A percentile compares a stretch with the other conserved stretches of the same genome.
These are phyloP conservation scores for Fremontodendron californicum DNA, from an alignment of 345 rosid genomes.

Conservation along the genomic window DNA sequence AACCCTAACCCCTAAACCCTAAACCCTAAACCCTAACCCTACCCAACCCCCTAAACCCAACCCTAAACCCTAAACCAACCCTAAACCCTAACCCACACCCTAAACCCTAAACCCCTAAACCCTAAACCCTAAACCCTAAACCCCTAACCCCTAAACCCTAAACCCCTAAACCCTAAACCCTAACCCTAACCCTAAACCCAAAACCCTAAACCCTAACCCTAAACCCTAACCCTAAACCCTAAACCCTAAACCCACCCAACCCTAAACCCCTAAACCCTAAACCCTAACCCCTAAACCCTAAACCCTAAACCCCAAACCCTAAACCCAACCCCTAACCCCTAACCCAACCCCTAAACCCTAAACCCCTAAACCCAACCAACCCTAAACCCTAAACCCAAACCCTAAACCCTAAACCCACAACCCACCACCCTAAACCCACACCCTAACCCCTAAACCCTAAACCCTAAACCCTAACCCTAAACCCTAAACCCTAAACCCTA, in stretches of 20 bases:
- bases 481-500: conserved; percentile 14
- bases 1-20: not conserved
- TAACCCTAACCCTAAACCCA: not conserved
- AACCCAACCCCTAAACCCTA: too few relatives aligned
- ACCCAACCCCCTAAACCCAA: too few relatives aligned
- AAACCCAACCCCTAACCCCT: too few relatives aligned
- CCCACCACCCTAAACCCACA: conserved; percentile 5
- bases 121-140: too few relatives aligned
- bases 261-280: too few relatives aligned
- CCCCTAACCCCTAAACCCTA: too few relatives aligned
- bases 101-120: too few relatives aligned
- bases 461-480: conserved; percentile 17
- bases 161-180: too few relatives aligned
- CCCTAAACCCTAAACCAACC: too few relatives aligned
- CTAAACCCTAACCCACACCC: too few relatives aligned
- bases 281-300: conserved; percentile 19
- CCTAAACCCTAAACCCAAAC: too few relatives aligned
- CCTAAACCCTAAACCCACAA: conserved; percentile 11
- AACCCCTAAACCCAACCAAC: too few relatives aligned
- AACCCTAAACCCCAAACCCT: conserved; percentile 21
- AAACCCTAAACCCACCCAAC: conserved; percentile 6
- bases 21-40: not conserved
- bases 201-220: conserved; percentile 10
- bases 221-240: conserved; percentile 18
- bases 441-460: conserved; percentile 17